phyloP scores from a whole-genome alignment of 2,329 filamentous ascomycete genomes.

The Pseudocercospora vitis region DNA sequence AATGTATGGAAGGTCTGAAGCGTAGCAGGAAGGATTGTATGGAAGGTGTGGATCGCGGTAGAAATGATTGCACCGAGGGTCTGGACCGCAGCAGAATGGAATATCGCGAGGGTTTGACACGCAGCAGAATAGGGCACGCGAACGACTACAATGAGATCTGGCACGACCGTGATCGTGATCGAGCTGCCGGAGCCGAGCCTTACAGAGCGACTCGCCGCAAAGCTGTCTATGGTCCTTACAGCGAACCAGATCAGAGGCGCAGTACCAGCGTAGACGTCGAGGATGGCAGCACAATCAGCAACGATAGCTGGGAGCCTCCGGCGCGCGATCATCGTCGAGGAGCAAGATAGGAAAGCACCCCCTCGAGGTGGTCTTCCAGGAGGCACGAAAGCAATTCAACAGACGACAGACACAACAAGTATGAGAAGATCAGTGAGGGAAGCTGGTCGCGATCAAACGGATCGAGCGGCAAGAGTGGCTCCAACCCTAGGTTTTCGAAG shows the following conservation, averaged over 20 bases:
- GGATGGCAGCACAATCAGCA: conserved; percentile 20
- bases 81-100: too few relatives aligned
- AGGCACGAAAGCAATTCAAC: conserved; percentile 9
- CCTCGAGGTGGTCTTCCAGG: conserved; percentile 4
- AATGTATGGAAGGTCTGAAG: too few relatives aligned
- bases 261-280: conserved; percentile 22
- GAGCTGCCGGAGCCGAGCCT: background rate
- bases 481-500: too few relatives aligned
- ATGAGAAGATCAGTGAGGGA: conserved; percentile 4
- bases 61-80: too few relatives aligned
- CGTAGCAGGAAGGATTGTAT: too few relatives aligned
- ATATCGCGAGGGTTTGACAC: too few relatives aligned
- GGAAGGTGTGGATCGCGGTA: too few relatives aligned
- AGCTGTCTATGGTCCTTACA: conserved; percentile 25
- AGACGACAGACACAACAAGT: conserved; percentile 6
- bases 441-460: background rate
- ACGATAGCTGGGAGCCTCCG: background rate
- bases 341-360: background rate
- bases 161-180: too few relatives aligned
- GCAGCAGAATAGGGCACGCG: too few relatives aligned
- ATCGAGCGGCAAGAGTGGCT: background rate
- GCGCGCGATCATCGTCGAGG: background rate
- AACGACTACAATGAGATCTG: too few relatives aligned
- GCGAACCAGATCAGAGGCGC: conserved; percentile 17
- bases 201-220: too few relatives aligned